A percentile compares a stretch with the other conserved stretches of the same genome.
These are phyloP conservation scores for Tricholoma furcatifolium DNA, from an alignment of 768 basidiomycete species.

Conservation along the genomic window DNA sequence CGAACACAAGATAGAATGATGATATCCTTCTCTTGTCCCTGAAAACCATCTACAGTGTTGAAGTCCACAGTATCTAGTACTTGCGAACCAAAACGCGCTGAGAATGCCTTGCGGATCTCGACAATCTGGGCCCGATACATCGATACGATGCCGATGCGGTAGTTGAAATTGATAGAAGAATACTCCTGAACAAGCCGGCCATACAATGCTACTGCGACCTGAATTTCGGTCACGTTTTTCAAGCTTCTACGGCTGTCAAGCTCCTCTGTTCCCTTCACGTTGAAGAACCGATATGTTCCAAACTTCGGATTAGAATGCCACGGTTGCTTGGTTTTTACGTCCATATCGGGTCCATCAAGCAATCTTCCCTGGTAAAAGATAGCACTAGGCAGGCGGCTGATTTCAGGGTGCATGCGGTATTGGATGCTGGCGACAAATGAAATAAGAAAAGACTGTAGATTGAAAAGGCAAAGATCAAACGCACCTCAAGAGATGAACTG, in stretches of 20 bases:
- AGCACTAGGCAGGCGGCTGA: constrained; percentile 84
- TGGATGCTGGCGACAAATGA: constrained; percentile 69
- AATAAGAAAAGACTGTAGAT: constrained; percentile 1
- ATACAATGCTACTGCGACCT: constrained; percentile 77
- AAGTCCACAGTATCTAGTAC: constrained; percentile 80
- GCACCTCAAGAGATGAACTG: constrained; percentile 89
- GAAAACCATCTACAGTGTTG: constrained; percentile 98
- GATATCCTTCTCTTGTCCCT: constrained; percentile 98
- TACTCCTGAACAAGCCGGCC: constrained; percentile 67
- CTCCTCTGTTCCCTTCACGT: constrained; percentile 75
- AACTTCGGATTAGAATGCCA: constrained; percentile 85
- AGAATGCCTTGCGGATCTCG: constrained; percentile 72
- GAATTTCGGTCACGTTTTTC: constrained; percentile 72
- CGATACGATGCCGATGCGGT: constrained; percentile 65
- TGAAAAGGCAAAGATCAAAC: not conserved
- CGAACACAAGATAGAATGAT: constrained; percentile 98
- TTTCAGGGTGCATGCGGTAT: constrained; percentile 99
- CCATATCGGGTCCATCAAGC: constrained; percentile 89
- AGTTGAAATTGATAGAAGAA: constrained; percentile 40
- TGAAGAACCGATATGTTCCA: constrained; percentile 88
- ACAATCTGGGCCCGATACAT: constrained; percentile 92
- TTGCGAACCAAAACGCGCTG: constrained; percentile 64
- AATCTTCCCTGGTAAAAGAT: constrained; percentile 84
- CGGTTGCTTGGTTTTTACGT: constrained; percentile 68
- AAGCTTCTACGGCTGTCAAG: constrained; percentile 60